Conservation (phyloP, 2,329 filamentous ascomycete genomes). For the Blastomyces silverae region DNA sequence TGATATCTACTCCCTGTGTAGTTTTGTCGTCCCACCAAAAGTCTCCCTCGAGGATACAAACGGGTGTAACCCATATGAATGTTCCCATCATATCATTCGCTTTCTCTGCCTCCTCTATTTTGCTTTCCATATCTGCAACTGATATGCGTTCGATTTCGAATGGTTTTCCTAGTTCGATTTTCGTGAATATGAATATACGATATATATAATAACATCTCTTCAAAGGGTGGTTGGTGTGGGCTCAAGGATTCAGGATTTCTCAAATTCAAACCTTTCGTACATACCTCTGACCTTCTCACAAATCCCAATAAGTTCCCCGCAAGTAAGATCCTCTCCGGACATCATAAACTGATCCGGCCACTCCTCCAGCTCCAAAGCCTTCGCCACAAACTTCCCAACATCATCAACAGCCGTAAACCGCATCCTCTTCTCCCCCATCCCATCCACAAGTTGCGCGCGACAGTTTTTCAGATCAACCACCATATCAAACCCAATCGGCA, state of each 20-base stretch:
- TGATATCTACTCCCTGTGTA: constrained; percentile 3
- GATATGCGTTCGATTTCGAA: constrained; percentile 11
- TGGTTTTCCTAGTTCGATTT: not conserved
- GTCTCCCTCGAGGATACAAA: constrained; percentile 5
- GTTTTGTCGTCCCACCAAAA: constrained; percentile 12
- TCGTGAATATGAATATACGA: not conserved
- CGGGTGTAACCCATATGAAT: constrained; percentile 6
- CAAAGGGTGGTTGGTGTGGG: not conserved
- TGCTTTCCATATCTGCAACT: constrained; percentile 2
- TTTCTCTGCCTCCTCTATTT: constrained; percentile 5
- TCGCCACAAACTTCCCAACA: constrained; percentile 9
- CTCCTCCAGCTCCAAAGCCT: constrained; percentile 9
- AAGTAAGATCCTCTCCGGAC: constrained; percentile 1
- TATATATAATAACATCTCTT: not conserved
- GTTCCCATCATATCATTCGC: constrained; percentile 6
- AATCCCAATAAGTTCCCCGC: constrained; percentile 8
- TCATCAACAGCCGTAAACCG: constrained; percentile 11
- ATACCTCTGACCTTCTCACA: constrained; percentile 14
- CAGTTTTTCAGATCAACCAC: constrained; percentile 8
- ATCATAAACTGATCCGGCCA: constrained; percentile 10
- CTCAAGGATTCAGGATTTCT: not conserved
- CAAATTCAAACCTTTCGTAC: not conserved
- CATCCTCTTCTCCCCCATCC: constrained; percentile 9
- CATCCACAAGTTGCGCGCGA: constrained; percentile 6
- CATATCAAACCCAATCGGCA: constrained; percentile 9